Evolutionary conservation across 2,329 filamentous ascomycete genomes (phyloP).

Genomic region (Aciculosporium take): DNA sequence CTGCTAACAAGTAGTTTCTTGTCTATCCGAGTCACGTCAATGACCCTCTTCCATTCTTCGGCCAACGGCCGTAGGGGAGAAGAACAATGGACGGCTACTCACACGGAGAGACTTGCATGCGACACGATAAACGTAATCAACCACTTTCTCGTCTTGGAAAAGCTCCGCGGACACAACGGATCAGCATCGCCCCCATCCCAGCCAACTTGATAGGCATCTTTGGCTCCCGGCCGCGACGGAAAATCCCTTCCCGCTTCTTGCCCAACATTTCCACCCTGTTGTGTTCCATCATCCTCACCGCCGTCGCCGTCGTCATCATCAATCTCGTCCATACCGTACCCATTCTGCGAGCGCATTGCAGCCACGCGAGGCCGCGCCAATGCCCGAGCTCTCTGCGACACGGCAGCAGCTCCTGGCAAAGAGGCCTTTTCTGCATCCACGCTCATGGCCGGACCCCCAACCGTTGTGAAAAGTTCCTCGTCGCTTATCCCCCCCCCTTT

Average conservation of each 20-base stretch:
- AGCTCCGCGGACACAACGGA: constrained; percentile 58
- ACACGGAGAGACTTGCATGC: constrained; percentile 68
- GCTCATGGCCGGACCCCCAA: too few species aligned
- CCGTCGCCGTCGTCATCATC: constrained; percentile 9
- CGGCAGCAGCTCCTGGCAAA: background rate
- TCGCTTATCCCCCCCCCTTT: too few species aligned
- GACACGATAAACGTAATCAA: constrained; percentile 61
- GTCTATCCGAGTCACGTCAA: too few species aligned
- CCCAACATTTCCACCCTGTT: too few species aligned
- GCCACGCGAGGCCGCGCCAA: background rate
- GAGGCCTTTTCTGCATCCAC: constrained; percentile 4
- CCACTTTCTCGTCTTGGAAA: constrained; percentile 59
- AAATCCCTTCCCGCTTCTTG: background rate
- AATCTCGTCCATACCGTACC: constrained; percentile 28
- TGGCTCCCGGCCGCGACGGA: constrained; percentile 11
- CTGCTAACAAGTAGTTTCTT: too few species aligned
- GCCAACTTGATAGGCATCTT: constrained; percentile 49
- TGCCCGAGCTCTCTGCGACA: background rate
- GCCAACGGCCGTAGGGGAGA: too few species aligned
- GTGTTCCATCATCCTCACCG: constrained; percentile 10
- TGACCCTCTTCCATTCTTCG: too few species aligned
- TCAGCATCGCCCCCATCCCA: constrained; percentile 64
- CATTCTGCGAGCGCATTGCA: constrained; percentile 26
- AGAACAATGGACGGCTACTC: constrained; percentile 27
- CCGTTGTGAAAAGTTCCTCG: too few species aligned